phyloP scores from a whole-genome alignment of 306 rosid species.

The Cucurbita maxima region DNA sequence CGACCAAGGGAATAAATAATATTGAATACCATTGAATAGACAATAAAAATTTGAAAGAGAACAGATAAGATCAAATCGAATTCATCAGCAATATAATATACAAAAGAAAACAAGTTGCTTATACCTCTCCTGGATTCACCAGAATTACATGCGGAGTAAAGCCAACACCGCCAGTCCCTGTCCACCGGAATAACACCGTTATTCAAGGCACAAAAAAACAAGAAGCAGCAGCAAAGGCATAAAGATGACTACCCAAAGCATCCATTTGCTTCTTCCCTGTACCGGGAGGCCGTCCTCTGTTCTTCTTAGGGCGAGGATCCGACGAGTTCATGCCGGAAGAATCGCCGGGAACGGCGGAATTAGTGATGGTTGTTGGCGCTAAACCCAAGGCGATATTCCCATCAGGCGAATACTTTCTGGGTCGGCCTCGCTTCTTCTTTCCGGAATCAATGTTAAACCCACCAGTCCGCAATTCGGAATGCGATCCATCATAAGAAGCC shows the following conservation, averaged over 20 bases:
- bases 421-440: slow-evolving; percentile 91
- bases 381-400: slow-evolving; percentile 60
- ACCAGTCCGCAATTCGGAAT: slow-evolving; percentile 13
- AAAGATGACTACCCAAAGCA: slow-evolving; percentile 35
- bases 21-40: not conserved
- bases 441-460: slow-evolving; percentile 40
- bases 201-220: not conserved
- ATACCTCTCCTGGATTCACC: slow-evolving; percentile 5
- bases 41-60: not conserved
- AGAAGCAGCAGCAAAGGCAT: not conserved
- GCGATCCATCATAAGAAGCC: slow-evolving; percentile 46
- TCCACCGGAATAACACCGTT: not conserved
- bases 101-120: not conserved
- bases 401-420: slow-evolving; percentile 77
- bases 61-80: not conserved
- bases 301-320: slow-evolving; percentile 40
- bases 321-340: slow-evolving; percentile 36
- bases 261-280: slow-evolving; percentile 81
- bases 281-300: slow-evolving; percentile 80
- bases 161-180: slow-evolving; percentile 4
- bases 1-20: not conserved
- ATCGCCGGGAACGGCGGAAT: slow-evolving; percentile 35
- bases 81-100: not conserved
- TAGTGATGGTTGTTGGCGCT: slow-evolving; percentile 44
- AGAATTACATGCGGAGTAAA: slow-evolving; percentile 6